phyloP scores from a whole-genome alignment of 345 rosid genomes.

The Passiflora organensis region DNA sequence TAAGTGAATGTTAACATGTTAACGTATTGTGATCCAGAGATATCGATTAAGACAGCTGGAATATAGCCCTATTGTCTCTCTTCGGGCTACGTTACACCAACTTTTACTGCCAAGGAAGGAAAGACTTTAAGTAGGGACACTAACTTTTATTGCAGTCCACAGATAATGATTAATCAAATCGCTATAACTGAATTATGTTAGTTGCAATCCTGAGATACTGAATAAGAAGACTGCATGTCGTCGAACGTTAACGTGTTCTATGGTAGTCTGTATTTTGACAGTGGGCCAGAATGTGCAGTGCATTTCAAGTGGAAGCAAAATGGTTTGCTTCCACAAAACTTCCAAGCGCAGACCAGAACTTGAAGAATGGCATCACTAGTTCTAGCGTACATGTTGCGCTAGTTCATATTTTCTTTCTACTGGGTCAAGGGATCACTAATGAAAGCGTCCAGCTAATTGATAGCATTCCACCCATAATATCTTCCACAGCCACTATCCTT shows the following conservation, averaged over 20 bases:
- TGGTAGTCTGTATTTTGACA: constrained; percentile 3
- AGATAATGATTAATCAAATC: too few species aligned
- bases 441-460: constrained; percentile 33
- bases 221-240: too few species aligned
- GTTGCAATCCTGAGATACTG: too few species aligned
- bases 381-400: constrained; percentile 44
- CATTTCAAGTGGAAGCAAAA: constrained; percentile 52
- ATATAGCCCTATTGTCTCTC: too few species aligned
- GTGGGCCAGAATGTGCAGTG: constrained; percentile 51
- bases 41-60: too few species aligned
- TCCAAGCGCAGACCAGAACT: constrained; percentile 39
- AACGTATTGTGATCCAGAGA: too few species aligned
- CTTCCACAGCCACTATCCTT: constrained; percentile 28
- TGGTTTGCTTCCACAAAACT: constrained; percentile 39
- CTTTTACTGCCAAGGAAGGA: too few species aligned
- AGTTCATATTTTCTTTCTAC: constrained; percentile 47
- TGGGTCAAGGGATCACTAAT: constrained; percentile 28
- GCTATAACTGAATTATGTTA: too few species aligned
- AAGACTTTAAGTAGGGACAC: too few species aligned
- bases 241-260: neutral
- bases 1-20: too few species aligned
- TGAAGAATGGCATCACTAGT: constrained; percentile 47
- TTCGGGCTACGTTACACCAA: too few species aligned
- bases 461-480: constrained; percentile 27
- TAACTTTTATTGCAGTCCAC: too few species aligned